Base-by-base conservation (phyloP, 2,329 filamentous ascomycete species). In the Triangularia setosa region DNA sequence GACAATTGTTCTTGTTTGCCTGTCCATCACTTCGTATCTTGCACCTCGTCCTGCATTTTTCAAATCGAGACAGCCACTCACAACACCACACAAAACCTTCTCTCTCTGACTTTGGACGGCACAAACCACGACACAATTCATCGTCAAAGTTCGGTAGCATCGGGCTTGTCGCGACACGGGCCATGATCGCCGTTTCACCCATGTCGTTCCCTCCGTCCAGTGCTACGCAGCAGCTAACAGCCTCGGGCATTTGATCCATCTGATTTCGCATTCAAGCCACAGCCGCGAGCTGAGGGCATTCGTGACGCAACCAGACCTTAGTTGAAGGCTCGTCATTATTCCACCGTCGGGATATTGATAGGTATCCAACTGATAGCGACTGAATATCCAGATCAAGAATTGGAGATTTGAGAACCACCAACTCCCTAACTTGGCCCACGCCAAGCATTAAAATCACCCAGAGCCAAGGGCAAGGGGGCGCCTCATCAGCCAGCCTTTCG, bases 401-500 rank as follows among this genome's bases (percentile, higher is more conserved):
- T 60, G 25, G 58, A 48, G 58, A 60, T 53, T 60, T 27, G 25
- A 52, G 48, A 27, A 23, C 4, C 58, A 35, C 58, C 40, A n/a
- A 23, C 40, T 21, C 40, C 40, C 40, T 21, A 16, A 9, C 12
- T 14, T 48, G 18, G 40, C 16, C 40, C 40, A 27, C 58, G 58
- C 58, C 58, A 60, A 60, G 58, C 44, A 60, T 23, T 53, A 60
- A 53, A 60, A 48, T 60, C 33, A 23, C 27, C 55, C 28, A 33
- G 6, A 40, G 27, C 28, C 27, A 35, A 35, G 56, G 30, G 9
- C 56, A 33, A 58, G 11, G 56, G 57, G 62, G 56, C 24, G 62
- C 52, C 57, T 62, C 30, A 56, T 44, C 30, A 59, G 58, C 53
- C 33, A 59, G 40, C 58, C 40, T 60, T 53, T 24, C 52, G 27